Evolutionary conservation across 768 basidiomycete species (phyloP), one percentile per base, ranked within the genome.

Genomic region (Chalciporus pseudorubinellus): DNA sequence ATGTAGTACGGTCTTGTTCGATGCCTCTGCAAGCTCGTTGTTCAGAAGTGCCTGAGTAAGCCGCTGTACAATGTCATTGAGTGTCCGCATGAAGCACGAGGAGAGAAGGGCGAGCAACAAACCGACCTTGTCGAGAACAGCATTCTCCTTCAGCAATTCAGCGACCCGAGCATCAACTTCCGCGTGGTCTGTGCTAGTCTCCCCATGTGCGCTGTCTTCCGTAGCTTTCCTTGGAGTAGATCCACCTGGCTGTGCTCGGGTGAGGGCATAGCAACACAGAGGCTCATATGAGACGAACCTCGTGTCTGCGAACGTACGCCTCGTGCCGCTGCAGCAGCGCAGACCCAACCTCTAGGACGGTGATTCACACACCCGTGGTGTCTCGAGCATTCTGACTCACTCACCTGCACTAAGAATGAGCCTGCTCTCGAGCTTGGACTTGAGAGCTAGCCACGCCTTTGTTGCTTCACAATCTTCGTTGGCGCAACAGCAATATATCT

Each of bases 321-420:
- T 95, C 93, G 64, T 95, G 92, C 53, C 86, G 76, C 62, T 89
- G 84, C 43, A 97, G 69, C 42, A 97, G 71, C 4, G 94, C 93
- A 68, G 93, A 90, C 12, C 93, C 93, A 24, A 95, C 86, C 77
- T 95, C 92, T 92, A 58, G 22, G 51, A 40, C 9, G 44, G 20
- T 50, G 28, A 33, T 59, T 46, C 55, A 34, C 33, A 44, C 40
- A 31, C 24, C 29, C n/a, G n/a, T 21, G 20, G 40, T 21, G 44
- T 31, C 19, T 49, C 46, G n/a, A 53, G 41, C 33, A 28, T 45
- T 47, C 20, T 24, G 29, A 76, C 87, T 61, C 62, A 76, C 87
- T 61, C 62, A 94, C 93, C 92, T 62, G 91, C 93, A 66, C 92
- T 92, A 49, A 95, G 76, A 50, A 86, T 81, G 55, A 97, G 74